These are phyloP conservation scores for Endocalyx cinctus DNA, from an alignment of 2,329 filamentous ascomycete genomes.

Conservation along the genomic window DNA sequence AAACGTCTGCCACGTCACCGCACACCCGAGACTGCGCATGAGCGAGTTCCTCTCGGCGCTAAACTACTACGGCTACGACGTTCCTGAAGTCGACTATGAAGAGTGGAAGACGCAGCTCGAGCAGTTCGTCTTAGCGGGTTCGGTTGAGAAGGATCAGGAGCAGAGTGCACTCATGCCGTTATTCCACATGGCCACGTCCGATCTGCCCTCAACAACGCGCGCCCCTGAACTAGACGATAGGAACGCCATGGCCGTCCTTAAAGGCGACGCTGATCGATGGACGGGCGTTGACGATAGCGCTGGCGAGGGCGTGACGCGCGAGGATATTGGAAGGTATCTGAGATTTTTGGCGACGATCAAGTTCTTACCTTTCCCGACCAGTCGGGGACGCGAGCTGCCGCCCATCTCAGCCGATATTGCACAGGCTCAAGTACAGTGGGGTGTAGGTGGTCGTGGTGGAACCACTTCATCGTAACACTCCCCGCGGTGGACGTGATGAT, in stretches of 20 bases:
- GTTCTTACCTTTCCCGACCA: slow-evolving; percentile 50
- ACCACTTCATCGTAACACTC: no score
- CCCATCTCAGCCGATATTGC: slow-evolving; percentile 22
- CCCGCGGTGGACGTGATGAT: no score
- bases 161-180: slow-evolving; percentile 71
- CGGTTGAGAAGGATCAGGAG: slow-evolving; percentile 52
- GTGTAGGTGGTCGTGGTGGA: slow-evolving; percentile 24
- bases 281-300: slow-evolving; percentile 53
- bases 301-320: slow-evolving; percentile 50
- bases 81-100: slow-evolving; percentile 62
- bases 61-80: slow-evolving; percentile 67
- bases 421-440: slow-evolving; percentile 13
- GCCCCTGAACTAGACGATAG: slow-evolving; percentile 70
- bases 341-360: slow-evolving; percentile 57
- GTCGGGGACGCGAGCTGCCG: slow-evolving; percentile 27
- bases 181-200: slow-evolving; percentile 66
- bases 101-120: slow-evolving; percentile 66
- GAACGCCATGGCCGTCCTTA: slow-evolving; percentile 62
- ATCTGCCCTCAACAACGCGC: slow-evolving; percentile 64
- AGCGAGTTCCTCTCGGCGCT: slow-evolving; percentile 71
- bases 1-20: slow-evolving; percentile 72
- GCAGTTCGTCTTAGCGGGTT: slow-evolving; percentile 57
- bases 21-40: slow-evolving; percentile 72
- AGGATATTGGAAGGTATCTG: slow-evolving; percentile 60
- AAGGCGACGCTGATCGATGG: slow-evolving; percentile 56